Evolutionary conservation across 768 basidiomycete species (phyloP).

Genomic region (Podaxis carcinomalis): DNA sequence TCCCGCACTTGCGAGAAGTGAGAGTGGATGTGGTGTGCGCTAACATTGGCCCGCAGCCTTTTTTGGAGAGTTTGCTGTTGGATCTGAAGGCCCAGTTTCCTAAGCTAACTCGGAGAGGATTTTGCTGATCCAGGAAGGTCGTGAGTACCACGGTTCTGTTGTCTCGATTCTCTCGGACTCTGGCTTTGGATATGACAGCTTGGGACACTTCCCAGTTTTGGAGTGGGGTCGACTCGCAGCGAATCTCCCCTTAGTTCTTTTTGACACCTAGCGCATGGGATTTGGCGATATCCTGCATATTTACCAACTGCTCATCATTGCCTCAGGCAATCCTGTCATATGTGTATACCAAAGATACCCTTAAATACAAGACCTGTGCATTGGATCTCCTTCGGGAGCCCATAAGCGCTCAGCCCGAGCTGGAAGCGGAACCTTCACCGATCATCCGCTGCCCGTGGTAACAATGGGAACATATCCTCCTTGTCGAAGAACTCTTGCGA

Average conservation of each 20-base stretch:
- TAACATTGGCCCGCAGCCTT: neutral
- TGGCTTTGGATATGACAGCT: neutral
- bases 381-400: neutral
- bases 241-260: neutral
- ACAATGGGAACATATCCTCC: constrained; percentile 20
- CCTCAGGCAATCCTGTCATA: neutral
- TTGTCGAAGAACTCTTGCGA: constrained; percentile 32
- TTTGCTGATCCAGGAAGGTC: neutral
- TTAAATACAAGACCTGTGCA: neutral
- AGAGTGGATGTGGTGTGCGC: neutral
- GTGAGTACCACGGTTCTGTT: neutral
- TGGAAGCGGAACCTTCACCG: neutral
- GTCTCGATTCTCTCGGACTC: neutral
- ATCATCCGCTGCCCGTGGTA: neutral
- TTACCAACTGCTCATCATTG: too few relatives aligned
- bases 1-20: neutral
- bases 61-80: neutral
- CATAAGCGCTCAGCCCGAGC: neutral
- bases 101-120: neutral
- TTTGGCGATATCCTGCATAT: neutral
- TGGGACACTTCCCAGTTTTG: neutral
- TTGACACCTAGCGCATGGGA: neutral
- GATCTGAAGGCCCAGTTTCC: constrained; percentile 1
- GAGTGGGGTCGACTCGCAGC: neutral
- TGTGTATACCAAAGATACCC: neutral